Percentiles rank a stretch among this genome's conserved stretches.
phyloP scores from a whole-genome alignment of 1,284 basidiomycete species.

The Leccinum pachyderme region DNA sequence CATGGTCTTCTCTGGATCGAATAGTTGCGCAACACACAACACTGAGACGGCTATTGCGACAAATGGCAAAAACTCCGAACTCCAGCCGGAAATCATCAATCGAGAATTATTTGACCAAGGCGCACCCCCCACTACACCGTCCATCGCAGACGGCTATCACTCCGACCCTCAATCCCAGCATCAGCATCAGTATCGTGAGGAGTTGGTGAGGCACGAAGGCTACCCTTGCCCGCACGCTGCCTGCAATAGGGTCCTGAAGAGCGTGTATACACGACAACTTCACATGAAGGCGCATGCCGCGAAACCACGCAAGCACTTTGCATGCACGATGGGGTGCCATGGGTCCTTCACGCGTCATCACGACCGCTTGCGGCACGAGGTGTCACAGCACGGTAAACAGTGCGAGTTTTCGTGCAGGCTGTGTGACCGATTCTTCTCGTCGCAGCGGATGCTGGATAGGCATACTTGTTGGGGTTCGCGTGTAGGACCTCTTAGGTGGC shows the following conservation, averaged over 20 bases:
- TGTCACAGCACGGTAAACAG: constrained; percentile 4
- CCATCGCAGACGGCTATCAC: background rate
- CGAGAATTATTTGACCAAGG: background rate
- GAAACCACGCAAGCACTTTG: constrained; percentile 1
- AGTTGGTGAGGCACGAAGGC: background rate
- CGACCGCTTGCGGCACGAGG: constrained; percentile 6
- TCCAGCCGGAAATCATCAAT: background rate
- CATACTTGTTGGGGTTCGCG: constrained; percentile 6
- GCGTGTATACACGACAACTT: background rate
- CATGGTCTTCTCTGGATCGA: background rate
- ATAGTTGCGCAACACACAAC: background rate
- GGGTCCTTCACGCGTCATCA: constrained; percentile 8
- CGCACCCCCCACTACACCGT: background rate
- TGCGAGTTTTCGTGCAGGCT: constrained; percentile 5
- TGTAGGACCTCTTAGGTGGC: constrained; percentile 2
- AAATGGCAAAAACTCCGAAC: background rate
- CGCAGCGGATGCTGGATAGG: constrained; percentile 4
- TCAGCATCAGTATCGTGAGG: background rate
- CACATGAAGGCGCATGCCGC: constrained; percentile 3
- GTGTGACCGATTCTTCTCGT: constrained; percentile 5
- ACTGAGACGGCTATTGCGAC: background rate
- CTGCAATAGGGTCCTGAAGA: constrained; percentile 2
- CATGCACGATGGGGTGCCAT: constrained; percentile 6
- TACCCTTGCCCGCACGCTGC: background rate
- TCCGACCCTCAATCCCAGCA: background rate